These are phyloP conservation scores for Lindgomyces ingoldianus DNA, from an alignment of 495 filamentous ascomycete genomes.

Conservation along the genomic window DNA sequence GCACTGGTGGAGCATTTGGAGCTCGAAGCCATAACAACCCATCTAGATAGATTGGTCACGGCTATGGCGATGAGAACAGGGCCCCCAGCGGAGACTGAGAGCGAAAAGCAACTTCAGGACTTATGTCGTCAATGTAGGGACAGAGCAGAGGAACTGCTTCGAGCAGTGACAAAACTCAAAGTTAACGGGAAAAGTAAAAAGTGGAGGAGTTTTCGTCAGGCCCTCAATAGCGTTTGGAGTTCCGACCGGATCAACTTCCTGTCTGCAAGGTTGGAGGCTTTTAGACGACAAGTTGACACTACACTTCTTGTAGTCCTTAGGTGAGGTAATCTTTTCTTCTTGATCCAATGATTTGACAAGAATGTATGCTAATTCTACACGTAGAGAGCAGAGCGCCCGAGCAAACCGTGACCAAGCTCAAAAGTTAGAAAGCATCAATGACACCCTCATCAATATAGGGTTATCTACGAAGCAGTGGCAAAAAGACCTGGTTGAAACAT, in stretches of 20 bases:
- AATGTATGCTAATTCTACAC: neutral
- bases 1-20: neutral
- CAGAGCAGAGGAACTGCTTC: neutral
- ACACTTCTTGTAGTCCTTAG: slow-evolving; percentile 7
- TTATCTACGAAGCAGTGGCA: too few species aligned
- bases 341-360: neutral
- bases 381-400: slow-evolving; percentile 8
- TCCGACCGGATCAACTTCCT: slow-evolving; percentile 12
- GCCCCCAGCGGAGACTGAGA: slow-evolving; percentile 1
- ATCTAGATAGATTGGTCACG: slow-evolving; percentile 1
- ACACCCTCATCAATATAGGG: too few species aligned
- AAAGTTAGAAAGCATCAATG: too few species aligned
- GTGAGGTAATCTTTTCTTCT: slow-evolving; percentile 1
- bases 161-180: slow-evolving; percentile 2
- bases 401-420: neutral
- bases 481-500: slow-evolving; percentile 7
- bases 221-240: slow-evolving; percentile 14
- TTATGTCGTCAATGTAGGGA: slow-evolving; percentile 2
- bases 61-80: slow-evolving; percentile 16
- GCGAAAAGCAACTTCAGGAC: neutral
- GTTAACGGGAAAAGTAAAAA: neutral
- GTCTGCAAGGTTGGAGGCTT: slow-evolving; percentile 7
- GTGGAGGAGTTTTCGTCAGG: slow-evolving; percentile 9
- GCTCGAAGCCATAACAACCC: neutral
- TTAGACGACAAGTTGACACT: slow-evolving; percentile 18